Conservation (phyloP, 345 rosid species). For the Eucalyptus regnans region DNA sequence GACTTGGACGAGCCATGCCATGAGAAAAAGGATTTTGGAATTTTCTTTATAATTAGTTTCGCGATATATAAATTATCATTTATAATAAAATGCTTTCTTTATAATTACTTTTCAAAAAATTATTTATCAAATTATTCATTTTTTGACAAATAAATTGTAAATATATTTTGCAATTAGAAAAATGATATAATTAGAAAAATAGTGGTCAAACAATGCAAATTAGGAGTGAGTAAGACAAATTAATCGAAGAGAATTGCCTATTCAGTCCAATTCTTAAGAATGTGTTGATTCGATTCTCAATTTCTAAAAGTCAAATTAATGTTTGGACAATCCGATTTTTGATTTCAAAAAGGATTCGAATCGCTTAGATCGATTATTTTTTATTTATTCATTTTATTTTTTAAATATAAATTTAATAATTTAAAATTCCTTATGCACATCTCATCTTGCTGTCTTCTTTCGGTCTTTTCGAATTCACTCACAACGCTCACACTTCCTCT, state of each 20-base stretch:
- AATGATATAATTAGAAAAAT: too few species aligned
- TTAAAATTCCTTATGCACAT: too few species aligned
- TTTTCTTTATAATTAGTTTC: too few species aligned
- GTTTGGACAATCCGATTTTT: fast-evolving
- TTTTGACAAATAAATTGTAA: too few species aligned
- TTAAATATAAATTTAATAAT: too few species aligned
- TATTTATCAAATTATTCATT: too few species aligned
- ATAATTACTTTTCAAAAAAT: not conserved
- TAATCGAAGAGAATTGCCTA: fast-evolving
- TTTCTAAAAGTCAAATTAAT: fast-evolving
- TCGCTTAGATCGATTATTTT: fast-evolving
- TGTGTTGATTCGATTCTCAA: fast-evolving
- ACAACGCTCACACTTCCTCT: not conserved
- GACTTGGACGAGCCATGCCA: not conserved
- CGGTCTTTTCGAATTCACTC: too few species aligned
- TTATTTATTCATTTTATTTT: too few species aligned
- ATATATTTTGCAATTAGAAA: not conserved
- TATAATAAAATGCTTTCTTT: fast-evolving
- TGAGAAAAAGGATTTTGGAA: fast-evolving
- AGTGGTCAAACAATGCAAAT: fast-evolving
- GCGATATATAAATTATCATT: fast-evolving
- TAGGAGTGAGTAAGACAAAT: fast-evolving
- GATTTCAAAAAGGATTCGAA: fast-evolving
- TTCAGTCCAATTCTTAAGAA: fast-evolving
- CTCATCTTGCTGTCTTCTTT: fast-evolving